Percentiles rank a stretch among this genome's conserved stretches.
These are phyloP conservation scores for Phlegmacium glaucopus DNA, from an alignment of 768 basidiomycete genomes.

Conservation along the genomic window DNA sequence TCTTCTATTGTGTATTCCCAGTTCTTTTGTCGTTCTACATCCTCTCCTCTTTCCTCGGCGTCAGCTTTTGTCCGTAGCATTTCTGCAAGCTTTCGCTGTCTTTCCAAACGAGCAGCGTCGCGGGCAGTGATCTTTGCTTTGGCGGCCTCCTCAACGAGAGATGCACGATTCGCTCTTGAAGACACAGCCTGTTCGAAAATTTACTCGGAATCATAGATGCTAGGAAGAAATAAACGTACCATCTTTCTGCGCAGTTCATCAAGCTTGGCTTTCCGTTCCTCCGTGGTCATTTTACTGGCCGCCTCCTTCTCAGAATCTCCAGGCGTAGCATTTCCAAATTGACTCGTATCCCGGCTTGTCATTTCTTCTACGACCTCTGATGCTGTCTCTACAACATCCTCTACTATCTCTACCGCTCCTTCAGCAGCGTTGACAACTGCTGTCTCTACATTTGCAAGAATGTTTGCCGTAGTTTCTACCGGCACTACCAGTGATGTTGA, in stretches of 20 bases:
- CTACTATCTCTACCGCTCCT: constrained; percentile 11
- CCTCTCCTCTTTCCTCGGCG: constrained; percentile 89
- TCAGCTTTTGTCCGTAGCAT: constrained; percentile 79
- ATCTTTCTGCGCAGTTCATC: constrained; percentile 74
- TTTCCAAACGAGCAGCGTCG: constrained; percentile 81
- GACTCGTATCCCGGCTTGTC: constrained; percentile 12
- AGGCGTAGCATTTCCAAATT: constrained; percentile 12
- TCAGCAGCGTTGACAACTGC: background rate
- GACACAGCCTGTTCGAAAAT: constrained; percentile 58
- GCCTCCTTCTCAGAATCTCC: constrained; percentile 18
- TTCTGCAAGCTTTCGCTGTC: constrained; percentile 89
- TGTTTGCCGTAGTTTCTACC: constrained; percentile 4
- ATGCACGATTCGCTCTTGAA: constrained; percentile 77
- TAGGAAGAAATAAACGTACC: constrained; percentile 43
- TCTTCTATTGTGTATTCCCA: constrained; percentile 97
- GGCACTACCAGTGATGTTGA: constrained; percentile 10
- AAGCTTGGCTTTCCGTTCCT: constrained; percentile 75
- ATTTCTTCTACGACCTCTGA: constrained; percentile 28
- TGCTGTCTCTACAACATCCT: constrained; percentile 20
- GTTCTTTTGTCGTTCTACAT: constrained; percentile 85
- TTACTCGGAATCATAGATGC: background rate
- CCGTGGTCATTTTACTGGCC: constrained; percentile 46
- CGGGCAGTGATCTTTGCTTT: constrained; percentile 73
- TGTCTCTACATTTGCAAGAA: constrained; percentile 10
- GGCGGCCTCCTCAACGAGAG: constrained; percentile 81